Conservation (phyloP, 148 eudicot species). For the Selenicereus undatus region DNA sequence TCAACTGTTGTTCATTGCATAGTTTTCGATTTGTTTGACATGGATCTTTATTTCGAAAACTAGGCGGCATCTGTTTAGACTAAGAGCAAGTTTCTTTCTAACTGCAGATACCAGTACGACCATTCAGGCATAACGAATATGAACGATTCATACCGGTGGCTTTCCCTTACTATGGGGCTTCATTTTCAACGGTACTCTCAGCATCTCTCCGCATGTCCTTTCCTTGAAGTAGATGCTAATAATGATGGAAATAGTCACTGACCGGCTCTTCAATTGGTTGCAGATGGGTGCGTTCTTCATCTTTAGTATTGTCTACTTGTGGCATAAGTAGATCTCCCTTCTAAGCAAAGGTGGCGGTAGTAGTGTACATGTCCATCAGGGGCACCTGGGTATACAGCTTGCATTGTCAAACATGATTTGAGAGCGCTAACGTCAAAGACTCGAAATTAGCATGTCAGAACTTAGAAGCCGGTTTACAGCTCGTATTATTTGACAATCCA, state of each 20-base stretch:
- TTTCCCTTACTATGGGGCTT: conserved; percentile 34
- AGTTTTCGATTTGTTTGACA: too few species aligned
- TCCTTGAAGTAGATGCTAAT: not conserved
- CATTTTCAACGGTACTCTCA: conserved; percentile 29
- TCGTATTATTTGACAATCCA: not conserved
- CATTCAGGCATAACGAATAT: conserved; percentile 30
- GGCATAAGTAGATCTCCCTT: conserved; percentile 25
- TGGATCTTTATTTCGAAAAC: too few species aligned
- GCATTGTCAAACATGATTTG: conserved; percentile 6
- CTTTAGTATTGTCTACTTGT: conserved; percentile 28
- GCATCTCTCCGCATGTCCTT: not conserved
- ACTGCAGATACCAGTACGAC: conserved; percentile 33
- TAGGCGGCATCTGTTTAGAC: not conserved
- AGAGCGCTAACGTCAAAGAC: not conserved
- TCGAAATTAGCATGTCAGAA: not conserved
- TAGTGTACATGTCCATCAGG: not conserved
- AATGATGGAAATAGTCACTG: not conserved
- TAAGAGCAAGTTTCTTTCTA: not conserved
- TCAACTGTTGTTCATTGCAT: too few species aligned
- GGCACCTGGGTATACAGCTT: conserved; percentile 1
- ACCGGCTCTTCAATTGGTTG: conserved; percentile 13
- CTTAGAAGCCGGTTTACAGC: not conserved
- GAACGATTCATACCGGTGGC: conserved; percentile 37
- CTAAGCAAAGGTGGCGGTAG: not conserved
- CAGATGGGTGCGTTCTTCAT: conserved; percentile 34